phyloP scores from a whole-genome alignment of 164 flowering plant genomes.

The Chimonanthus praecox region DNA sequence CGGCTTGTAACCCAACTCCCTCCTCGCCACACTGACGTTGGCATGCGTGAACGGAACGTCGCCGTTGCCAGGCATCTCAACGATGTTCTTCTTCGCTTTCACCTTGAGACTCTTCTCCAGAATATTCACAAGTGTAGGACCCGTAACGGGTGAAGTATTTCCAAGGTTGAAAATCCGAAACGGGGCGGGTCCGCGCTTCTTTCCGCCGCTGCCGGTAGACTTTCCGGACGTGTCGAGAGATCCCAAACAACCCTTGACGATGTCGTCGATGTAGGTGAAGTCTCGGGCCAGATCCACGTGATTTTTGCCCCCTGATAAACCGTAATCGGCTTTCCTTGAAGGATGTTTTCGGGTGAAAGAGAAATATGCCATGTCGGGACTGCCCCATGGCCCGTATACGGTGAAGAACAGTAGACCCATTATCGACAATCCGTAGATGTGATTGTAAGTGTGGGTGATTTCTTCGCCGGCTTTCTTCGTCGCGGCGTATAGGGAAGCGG shows the following conservation, averaged over 20 bases:
- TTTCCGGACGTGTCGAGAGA: slow-evolving; percentile 19
- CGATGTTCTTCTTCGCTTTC: slow-evolving; percentile 19
- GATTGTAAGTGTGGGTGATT: slow-evolving; percentile 25
- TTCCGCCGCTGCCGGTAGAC: slow-evolving; percentile 19
- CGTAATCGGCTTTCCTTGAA: slow-evolving; percentile 20
- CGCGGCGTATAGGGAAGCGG: slow-evolving; percentile 17
- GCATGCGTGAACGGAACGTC: slow-evolving; percentile 23
- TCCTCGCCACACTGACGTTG: slow-evolving; percentile 9
- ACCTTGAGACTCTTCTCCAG: slow-evolving; percentile 16
- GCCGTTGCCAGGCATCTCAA: slow-evolving; percentile 22
- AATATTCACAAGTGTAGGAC: slow-evolving; percentile 13
- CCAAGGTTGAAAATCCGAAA: slow-evolving; percentile 20
- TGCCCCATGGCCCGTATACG: slow-evolving; percentile 23
- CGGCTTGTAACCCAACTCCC: slow-evolving; percentile 20
- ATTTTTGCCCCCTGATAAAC: slow-evolving; percentile 14
- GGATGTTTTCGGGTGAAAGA: slow-evolving; percentile 20
- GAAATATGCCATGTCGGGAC: slow-evolving; percentile 24
- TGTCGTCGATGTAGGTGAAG: slow-evolving; percentile 19
- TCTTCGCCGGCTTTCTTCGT: slow-evolving; percentile 23
- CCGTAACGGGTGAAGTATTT: slow-evolving; percentile 21
- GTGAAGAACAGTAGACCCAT: slow-evolving; percentile 20
- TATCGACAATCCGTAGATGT: slow-evolving; percentile 21
- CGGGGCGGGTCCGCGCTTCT: slow-evolving; percentile 18
- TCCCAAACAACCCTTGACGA: slow-evolving; percentile 18
- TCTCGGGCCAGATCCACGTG: slow-evolving; percentile 18